Evolutionary conservation across 495 filamentous ascomycete species (phyloP), one percentile per base, ranked within the genome.

Genomic region (Daldinia childiae): DNA sequence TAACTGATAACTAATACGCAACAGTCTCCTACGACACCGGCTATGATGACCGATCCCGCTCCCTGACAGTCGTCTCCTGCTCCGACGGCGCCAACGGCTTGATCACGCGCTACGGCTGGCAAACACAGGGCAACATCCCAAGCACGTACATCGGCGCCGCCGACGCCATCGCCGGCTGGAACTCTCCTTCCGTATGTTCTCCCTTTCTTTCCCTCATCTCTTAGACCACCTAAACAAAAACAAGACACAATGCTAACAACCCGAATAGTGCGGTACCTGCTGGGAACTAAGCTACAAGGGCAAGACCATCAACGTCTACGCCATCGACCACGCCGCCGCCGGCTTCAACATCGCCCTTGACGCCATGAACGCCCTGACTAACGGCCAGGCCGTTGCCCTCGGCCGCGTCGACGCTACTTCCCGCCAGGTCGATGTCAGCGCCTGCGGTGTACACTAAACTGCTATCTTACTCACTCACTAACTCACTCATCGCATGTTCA

Each of bases 291-390:
- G 81, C 14, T 95, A 86, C 77, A 77, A 82, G 24, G 84, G 86
- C 71, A 79, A 82, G 61, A 88, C 83, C 19, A 85, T 95, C 80
- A 84, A 89, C 73, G 79, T 95, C 8, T 81, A 88, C 11, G 92
- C 87, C 26, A 82, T 95, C 65, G 92, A 95, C 79, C 81, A 88
- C 59, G 83, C 87, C 9, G 81, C 69, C 0, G 19, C 64, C 21
- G 90, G 89, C 3, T 88, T 91, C 82, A 91, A 91, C 77, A 84
- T 94, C 57, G 89, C 83, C 3, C 76, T 89, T 54, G 65, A 72
- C 30, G 92, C 90, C 24, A 85, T 95, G 88, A 83, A 94, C 77
- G 71, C 76, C 1, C 80, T 95, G 64, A 95, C 92, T 14, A 82
- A 73, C 64, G 29, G 80, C 67, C 32, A 77, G 58, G 54, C 65